phyloP scores from a whole-genome alignment of 768 basidiomycete genomes.

The Leccinum pellstonianum region DNA sequence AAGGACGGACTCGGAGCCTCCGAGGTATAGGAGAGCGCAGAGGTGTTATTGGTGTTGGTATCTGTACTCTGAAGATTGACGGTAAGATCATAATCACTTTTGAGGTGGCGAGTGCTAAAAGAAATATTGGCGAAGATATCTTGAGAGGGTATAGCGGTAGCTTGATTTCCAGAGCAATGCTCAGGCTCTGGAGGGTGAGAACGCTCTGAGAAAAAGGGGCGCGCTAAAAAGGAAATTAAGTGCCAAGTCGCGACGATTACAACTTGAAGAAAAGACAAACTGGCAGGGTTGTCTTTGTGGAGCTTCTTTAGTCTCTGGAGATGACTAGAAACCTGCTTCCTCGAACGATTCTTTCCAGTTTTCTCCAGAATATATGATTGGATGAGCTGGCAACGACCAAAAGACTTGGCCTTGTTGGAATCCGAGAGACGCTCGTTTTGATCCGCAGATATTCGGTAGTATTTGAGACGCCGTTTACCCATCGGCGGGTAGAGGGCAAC shows the following conservation, averaged over 20 bases:
- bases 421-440: constrained; percentile 12
- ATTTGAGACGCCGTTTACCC: constrained; percentile 37
- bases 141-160: constrained; percentile 5
- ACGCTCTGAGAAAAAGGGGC: constrained; percentile 26
- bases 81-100: constrained; percentile 13
- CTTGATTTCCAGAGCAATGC: constrained; percentile 6
- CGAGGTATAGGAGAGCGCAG: constrained; percentile 7
- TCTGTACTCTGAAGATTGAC: constrained; percentile 8
- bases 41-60: neutral
- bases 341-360: constrained; percentile 38
- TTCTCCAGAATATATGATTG: constrained; percentile 39
- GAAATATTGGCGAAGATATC: constrained; percentile 12
- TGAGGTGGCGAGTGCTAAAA: constrained; percentile 10
- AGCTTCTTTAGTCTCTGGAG: constrained; percentile 38
- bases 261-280: constrained; percentile 23
- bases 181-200: constrained; percentile 14
- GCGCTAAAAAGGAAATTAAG: constrained; percentile 18
- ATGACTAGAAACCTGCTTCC: constrained; percentile 42
- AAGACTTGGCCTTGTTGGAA: constrained; percentile 25
- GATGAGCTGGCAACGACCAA: constrained; percentile 41
- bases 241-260: neutral
- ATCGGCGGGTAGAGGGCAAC: constrained; percentile 34
- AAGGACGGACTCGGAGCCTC: constrained; percentile 4
- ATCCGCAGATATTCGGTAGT: constrained; percentile 25
- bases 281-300: constrained; percentile 31